A percentile compares a stretch with the other conserved stretches of the same genome.
Evolutionary conservation across 495 filamentous ascomycete species (phyloP).

Genomic region (Immersiella caudata): DNA sequence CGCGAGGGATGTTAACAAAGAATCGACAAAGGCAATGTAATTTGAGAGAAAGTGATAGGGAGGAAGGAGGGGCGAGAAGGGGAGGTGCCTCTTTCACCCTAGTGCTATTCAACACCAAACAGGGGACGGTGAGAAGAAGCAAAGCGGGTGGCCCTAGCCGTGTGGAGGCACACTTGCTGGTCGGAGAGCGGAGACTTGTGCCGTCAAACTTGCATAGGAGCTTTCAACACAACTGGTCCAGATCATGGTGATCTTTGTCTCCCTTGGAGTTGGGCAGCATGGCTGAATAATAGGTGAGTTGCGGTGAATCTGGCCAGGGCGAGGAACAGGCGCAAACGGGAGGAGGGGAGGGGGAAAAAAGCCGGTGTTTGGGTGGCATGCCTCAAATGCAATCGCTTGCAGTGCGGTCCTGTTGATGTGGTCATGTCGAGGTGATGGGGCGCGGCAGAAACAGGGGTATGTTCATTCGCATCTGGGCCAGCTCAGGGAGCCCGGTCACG

Average conservation of each 20-base stretch:
- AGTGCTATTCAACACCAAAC: neutral
- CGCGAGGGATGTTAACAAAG: neutral
- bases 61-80: neutral
- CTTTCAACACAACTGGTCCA: conserved; percentile 1
- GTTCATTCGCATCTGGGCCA: neutral
- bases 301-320: neutral
- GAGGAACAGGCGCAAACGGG: neutral
- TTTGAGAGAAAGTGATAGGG: neutral
- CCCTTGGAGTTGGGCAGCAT: neutral
- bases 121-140: conserved; percentile 2
- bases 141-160: neutral
- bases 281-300: neutral
- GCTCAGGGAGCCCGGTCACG: conserved; percentile 5
- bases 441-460: conserved; percentile 8
- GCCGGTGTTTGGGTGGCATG: neutral
- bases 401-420: neutral
- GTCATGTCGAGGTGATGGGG: conserved; percentile 4
- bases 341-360: neutral
- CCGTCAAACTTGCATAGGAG: neutral
- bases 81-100: neutral
- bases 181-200: neutral
- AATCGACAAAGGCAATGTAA: neutral
- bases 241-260: conserved; percentile 10
- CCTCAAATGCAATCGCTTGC: conserved; percentile 15
- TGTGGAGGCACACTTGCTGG: neutral